These are phyloP conservation scores for Geotrichum histeridarum DNA, from an alignment of 1,139 yeast genomes.

Conservation along the genomic window DNA sequence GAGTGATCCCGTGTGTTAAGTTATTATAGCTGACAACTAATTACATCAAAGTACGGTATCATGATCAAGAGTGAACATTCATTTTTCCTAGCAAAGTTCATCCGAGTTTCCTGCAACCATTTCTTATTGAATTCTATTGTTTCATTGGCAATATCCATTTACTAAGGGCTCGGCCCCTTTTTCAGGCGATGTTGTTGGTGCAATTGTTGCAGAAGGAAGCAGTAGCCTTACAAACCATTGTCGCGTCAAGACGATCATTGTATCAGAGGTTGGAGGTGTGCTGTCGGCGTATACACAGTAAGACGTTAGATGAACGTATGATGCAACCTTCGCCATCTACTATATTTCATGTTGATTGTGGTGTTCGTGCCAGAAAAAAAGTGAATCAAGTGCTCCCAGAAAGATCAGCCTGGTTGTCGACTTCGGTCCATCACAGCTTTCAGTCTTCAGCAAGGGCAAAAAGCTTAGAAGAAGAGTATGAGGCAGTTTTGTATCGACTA, in stretches of 20 bases:
- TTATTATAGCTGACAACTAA: background rate
- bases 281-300: too few species aligned
- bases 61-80: background rate
- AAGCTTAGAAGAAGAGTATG: constrained; percentile 8
- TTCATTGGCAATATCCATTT: background rate
- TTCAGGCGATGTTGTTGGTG: constrained; percentile 2
- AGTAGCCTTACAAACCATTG: background rate
- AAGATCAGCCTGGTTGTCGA: too few species aligned
- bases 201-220: background rate
- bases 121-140: background rate
- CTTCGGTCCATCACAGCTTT: too few species aligned
- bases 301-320: too few species aligned
- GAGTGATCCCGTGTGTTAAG: too few species aligned
- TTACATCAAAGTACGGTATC: background rate
- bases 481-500: background rate
- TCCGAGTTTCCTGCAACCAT: background rate
- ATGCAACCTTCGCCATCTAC: too few species aligned
- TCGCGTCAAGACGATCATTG: too few species aligned
- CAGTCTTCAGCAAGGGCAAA: background rate
- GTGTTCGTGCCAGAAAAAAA: too few species aligned
- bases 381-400: too few species aligned
- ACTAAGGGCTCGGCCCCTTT: background rate
- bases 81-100: background rate
- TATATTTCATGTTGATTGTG: too few species aligned
- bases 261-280: too few species aligned